phyloP scores from a whole-genome alignment of 2,329 filamentous ascomycete genomes.

The Dothideomycetes sp. region DNA sequence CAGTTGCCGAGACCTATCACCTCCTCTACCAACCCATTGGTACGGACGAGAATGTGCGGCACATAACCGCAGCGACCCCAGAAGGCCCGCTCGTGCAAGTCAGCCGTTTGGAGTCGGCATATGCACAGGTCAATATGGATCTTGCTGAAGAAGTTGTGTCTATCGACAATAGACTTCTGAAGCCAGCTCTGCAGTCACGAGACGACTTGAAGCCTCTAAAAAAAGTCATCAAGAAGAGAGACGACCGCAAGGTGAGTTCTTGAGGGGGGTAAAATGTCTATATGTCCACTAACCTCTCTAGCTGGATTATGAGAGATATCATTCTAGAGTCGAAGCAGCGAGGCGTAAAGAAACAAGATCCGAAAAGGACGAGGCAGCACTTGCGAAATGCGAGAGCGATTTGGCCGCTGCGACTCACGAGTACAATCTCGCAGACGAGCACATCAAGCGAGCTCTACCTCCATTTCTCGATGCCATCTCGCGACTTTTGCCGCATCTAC shows the following conservation, averaged over 20 bases:
- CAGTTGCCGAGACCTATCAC: constrained; percentile 57
- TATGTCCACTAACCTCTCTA: constrained; percentile 42
- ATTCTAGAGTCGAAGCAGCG: constrained; percentile 58
- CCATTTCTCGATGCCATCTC: constrained; percentile 60
- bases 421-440: constrained; percentile 64
- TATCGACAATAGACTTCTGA: constrained; percentile 60
- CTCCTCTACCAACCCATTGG: constrained; percentile 67
- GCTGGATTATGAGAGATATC: constrained; percentile 70
- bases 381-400: constrained; percentile 63
- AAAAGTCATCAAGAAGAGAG: constrained; percentile 75
- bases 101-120: constrained; percentile 53
- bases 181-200: constrained; percentile 58
- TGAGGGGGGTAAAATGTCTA: too few species aligned
- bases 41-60: constrained; percentile 45
- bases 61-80: constrained; percentile 50
- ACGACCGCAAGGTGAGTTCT: constrained; percentile 38
- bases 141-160: constrained; percentile 58
- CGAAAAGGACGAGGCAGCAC: constrained; percentile 59
- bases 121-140: constrained; percentile 60
- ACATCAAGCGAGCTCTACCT: constrained; percentile 60
- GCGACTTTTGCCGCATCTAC: constrained; percentile 60
- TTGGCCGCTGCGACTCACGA: constrained; percentile 51
- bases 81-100: constrained; percentile 53
- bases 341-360: constrained; percentile 59
- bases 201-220: constrained; percentile 60